Evolutionary conservation across 2,329 filamentous ascomycete genomes (phyloP).

Genomic region (Aphanocladium album): DNA sequence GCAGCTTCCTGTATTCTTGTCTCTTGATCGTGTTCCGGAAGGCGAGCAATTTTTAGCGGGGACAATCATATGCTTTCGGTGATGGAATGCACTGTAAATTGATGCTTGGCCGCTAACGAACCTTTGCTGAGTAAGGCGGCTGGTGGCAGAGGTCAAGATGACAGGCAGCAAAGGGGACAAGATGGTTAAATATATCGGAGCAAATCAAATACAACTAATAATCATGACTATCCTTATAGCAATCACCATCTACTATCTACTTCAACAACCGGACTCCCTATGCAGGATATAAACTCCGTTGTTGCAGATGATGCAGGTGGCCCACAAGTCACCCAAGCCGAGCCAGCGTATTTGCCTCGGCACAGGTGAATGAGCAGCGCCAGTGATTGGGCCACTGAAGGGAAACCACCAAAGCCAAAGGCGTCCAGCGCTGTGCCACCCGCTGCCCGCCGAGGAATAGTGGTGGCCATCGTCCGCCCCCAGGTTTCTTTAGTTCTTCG

Average conservation of each 20-base stretch:
- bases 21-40: too few relatives aligned
- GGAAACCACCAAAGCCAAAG: neutral
- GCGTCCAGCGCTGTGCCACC: neutral
- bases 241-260: too few relatives aligned
- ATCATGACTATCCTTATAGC: too few relatives aligned
- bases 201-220: too few relatives aligned
- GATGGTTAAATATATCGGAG: too few relatives aligned
- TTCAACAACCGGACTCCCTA: neutral
- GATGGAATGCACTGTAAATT: neutral
- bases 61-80: neutral
- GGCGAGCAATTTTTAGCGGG: neutral
- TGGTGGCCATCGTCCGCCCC: neutral
- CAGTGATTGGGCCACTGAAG: neutral
- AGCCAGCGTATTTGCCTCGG: conserved; percentile 1
- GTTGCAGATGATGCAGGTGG: neutral
- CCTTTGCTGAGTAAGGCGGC: neutral
- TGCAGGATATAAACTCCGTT: neutral
- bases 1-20: too few relatives aligned
- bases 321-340: conserved; percentile 2
- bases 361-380: neutral
- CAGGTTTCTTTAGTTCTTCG: neutral
- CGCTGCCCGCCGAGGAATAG: neutral
- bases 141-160: neutral
- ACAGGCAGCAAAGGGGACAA: neutral
- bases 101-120: neutral